Percentiles rank a stretch among this genome's conserved stretches.
Evolutionary conservation across 2,329 filamentous ascomycete species (phyloP).

Genomic region (Paecilomyces variotii): DNA sequence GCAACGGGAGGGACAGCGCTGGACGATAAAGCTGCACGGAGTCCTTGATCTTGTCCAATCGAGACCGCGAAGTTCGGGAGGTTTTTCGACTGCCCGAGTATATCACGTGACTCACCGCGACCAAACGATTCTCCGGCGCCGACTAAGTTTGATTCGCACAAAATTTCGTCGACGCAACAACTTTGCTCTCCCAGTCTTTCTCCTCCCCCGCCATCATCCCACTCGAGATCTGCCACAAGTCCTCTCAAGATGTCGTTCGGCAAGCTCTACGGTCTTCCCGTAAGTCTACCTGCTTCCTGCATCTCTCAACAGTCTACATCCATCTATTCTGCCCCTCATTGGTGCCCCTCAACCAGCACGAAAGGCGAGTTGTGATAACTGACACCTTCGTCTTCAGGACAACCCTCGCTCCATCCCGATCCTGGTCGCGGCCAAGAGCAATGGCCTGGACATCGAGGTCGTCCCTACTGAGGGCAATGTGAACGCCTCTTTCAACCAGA

Average conservation of each 20-base stretch:
- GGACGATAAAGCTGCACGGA: background rate
- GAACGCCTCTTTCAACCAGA: conserved; percentile 55
- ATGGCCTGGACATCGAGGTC: conserved; percentile 84
- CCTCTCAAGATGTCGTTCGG: conserved; percentile 78
- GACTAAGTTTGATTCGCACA: conserved; percentile 15
- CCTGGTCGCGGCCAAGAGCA: conserved; percentile 93
- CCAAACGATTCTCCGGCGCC: conserved; percentile 17
- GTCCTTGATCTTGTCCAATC: conserved; percentile 5
- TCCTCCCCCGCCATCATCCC: conserved; percentile 12
- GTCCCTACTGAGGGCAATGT: conserved; percentile 50
- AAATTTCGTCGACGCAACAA: conserved; percentile 10
- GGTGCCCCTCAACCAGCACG: background rate
- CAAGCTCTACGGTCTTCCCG: conserved; percentile 86
- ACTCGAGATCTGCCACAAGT: conserved; percentile 9
- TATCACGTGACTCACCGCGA: conserved; percentile 15
- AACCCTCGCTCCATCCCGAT: conserved; percentile 87
- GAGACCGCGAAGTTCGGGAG: conserved; percentile 3
- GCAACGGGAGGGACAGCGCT: background rate
- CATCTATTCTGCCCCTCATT: conserved; percentile 4
- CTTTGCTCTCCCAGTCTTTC: conserved; percentile 6
- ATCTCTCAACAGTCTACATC: background rate
- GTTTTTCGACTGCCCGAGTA: conserved; percentile 11
- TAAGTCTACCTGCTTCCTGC: conserved; percentile 39
- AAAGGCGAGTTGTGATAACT: conserved; percentile 15
- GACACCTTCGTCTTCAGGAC: conserved; percentile 47